Percentiles rank a stretch among this genome's conserved stretches.
These are phyloP conservation scores for Jamesozyma spencerorum DNA, from an alignment of 805 yeast species.

Conservation along the genomic window DNA sequence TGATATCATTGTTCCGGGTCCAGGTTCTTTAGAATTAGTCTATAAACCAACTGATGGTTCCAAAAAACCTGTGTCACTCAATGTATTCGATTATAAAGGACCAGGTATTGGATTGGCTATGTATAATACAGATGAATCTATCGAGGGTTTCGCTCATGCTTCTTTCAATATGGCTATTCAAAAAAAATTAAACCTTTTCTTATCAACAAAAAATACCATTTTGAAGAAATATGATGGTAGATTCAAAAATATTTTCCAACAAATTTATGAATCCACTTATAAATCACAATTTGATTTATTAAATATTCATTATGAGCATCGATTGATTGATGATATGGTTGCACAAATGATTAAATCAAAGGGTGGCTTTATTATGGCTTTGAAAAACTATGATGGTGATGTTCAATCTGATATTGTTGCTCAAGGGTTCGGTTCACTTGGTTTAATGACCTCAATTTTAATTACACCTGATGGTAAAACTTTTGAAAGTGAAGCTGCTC, in stretches of 20 bases:
- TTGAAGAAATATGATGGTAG: slow-evolving; percentile 75
- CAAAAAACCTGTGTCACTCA: slow-evolving; percentile 9
- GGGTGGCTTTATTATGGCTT: slow-evolving; percentile 73
- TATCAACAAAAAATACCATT: slow-evolving; percentile 73
- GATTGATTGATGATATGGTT: slow-evolving; percentile 81
- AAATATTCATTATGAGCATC: slow-evolving; percentile 68
- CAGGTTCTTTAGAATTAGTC: slow-evolving; percentile 55
- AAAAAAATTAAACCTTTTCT: slow-evolving; percentile 53
- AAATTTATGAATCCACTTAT: slow-evolving; percentile 50
- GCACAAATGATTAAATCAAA: slow-evolving; percentile 81
- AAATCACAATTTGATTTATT: slow-evolving; percentile 46
- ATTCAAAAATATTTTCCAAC: slow-evolving; percentile 72
- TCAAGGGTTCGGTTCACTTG: slow-evolving; percentile 78
- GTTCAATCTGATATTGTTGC: slow-evolving; percentile 81
- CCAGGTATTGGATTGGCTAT: slow-evolving; percentile 69
- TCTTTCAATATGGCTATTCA: slow-evolving; percentile 66
- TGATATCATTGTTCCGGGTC: slow-evolving; percentile 53
- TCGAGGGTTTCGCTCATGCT: slow-evolving; percentile 68
- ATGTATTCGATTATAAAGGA: slow-evolving; percentile 51
- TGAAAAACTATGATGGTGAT: slow-evolving; percentile 81
- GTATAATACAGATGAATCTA: slow-evolving; percentile 78
- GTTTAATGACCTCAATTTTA: slow-evolving; percentile 75
- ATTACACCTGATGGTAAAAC: slow-evolving; percentile 81
- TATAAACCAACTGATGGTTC: slow-evolving; percentile 50
- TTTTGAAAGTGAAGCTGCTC: slow-evolving; percentile 82